Evolutionary conservation across 345 rosid genomes (phyloP), one percentile per base, ranked within the genome.

Genomic region (Lepidium africanum): DNA sequence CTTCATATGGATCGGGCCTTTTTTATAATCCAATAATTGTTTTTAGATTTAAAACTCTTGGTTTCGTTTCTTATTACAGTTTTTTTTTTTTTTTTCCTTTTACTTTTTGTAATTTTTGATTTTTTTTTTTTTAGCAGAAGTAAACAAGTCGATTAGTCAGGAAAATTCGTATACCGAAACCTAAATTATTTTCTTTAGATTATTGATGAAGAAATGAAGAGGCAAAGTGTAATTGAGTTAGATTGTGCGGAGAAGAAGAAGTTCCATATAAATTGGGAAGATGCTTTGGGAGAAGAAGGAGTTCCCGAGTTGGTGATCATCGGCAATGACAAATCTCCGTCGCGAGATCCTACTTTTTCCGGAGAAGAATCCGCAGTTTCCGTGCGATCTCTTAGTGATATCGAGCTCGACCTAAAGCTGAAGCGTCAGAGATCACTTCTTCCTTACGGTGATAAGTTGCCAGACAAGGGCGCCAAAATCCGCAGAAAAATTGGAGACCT

Each of bases 401-500:
- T 2, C 5, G 35, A 69, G 54, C 80, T 91, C 12, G 79, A 81
- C 12, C 76, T 63, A 0, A 1, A 8, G 2, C 77, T 91, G 13
- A 41, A 12, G 47, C 78, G 90, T 32, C 70, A 71, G 21, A 70
- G 39, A 15, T 10, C 25, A 10, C 61, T 37, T 14, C 67, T 80
- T 12, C 6, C 40, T n/a, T 0, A 47, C 0, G 40, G 73, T 36
- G 15, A 17, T 1, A 76, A 0, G 2, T 70, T 89, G 64, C 53
- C 63, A 1, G 98, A 92, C 51, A 76, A 72, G 3, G 98, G 98
- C 12, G 56, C 23, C 33, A 92, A 61, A 82, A 58, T 83, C 42
- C 74, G 72, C 4, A n/a, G 32, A 15, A 13, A 2, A 38, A 55
- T 89, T 62, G 70, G 76, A 67, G 57, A 37, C 23, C 78, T 86